These are phyloP conservation scores for Xylariaceae sp. DNA, from an alignment of 2,329 filamentous ascomycete species.

Conservation along the genomic window DNA sequence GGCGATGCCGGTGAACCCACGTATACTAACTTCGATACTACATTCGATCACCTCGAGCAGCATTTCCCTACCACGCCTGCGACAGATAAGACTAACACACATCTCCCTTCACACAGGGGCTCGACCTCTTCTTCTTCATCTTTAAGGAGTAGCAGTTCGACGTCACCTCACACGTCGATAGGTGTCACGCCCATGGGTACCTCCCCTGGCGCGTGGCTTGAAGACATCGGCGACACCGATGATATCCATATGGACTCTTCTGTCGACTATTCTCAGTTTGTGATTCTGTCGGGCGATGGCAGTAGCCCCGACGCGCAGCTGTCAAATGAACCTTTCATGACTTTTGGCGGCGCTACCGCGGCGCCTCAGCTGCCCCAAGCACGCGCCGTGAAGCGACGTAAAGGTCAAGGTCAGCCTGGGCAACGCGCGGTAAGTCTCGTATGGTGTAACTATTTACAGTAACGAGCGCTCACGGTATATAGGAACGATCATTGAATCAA, in stretches of 20 bases:
- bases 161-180: slow-evolving; percentile 27
- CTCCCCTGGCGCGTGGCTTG: slow-evolving; percentile 18
- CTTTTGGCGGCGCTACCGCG: slow-evolving; percentile 7
- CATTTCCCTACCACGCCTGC: not conserved
- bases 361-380: slow-evolving; percentile 17
- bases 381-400: slow-evolving; percentile 27
- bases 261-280: slow-evolving; percentile 35
- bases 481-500: slow-evolving; percentile 49
- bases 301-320: slow-evolving; percentile 47
- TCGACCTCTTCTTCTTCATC: slow-evolving; percentile 32
- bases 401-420: slow-evolving; percentile 27
- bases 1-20: not conserved
- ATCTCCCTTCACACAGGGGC: slow-evolving; percentile 27
- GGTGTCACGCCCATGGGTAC: slow-evolving; percentile 28
- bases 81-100: slow-evolving; percentile 11
- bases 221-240: slow-evolving; percentile 14
- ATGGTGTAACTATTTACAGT: not conserved
- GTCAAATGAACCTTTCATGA: slow-evolving; percentile 20
- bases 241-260: slow-evolving; percentile 24
- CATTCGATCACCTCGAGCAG: not conserved
- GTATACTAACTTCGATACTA: not conserved
- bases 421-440: slow-evolving; percentile 27
- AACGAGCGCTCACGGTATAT: slow-evolving; percentile 24
- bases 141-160: slow-evolving; percentile 24
- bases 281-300: slow-evolving; percentile 55